These are phyloP conservation scores for Cavenderia fasciculata DNA, from an alignment of 78 protist genomes.

Conservation along the genomic window DNA sequence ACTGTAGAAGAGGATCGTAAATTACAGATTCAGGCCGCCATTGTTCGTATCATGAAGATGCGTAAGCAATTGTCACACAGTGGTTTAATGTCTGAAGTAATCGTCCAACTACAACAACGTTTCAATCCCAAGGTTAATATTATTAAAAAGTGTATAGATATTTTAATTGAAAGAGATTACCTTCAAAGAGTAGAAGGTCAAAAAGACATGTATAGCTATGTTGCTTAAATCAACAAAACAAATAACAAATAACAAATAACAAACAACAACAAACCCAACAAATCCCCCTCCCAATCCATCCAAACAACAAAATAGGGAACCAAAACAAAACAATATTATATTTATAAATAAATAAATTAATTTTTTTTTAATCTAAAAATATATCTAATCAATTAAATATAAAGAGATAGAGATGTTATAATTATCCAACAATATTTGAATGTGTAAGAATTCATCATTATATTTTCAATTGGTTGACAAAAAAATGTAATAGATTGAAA, in stretches of 20 bases:
- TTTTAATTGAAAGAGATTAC: slow-evolving; percentile 89
- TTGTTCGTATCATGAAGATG: slow-evolving; percentile 95
- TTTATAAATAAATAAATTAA: no score
- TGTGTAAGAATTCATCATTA: no score
- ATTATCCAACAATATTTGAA: no score
- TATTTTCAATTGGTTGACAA: no score
- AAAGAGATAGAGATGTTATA: no score
- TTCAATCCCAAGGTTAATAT: slow-evolving; percentile 84
- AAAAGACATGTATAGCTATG: slow-evolving; percentile 85
- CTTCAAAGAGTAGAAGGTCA: slow-evolving; percentile 82
- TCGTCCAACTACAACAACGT: slow-evolving; percentile 76
- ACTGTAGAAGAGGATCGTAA: slow-evolving; percentile 88
- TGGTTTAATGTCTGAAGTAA: slow-evolving; percentile 86
- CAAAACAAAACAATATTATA: no score
- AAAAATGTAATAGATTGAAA: no score
- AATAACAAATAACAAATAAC: neutral
- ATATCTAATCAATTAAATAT: no score
- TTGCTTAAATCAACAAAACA: slow-evolving; percentile 49
- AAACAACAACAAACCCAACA: neutral
- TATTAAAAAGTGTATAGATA: slow-evolving; percentile 92
- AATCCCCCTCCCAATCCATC: no score
- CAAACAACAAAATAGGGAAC: no score
- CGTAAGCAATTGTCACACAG: slow-evolving; percentile 85
- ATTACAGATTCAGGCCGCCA: slow-evolving; percentile 88
- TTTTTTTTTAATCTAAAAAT: no score